Conservation (phyloP, 1,284 basidiomycete species). For the Tilletiaria anomala region DNA sequence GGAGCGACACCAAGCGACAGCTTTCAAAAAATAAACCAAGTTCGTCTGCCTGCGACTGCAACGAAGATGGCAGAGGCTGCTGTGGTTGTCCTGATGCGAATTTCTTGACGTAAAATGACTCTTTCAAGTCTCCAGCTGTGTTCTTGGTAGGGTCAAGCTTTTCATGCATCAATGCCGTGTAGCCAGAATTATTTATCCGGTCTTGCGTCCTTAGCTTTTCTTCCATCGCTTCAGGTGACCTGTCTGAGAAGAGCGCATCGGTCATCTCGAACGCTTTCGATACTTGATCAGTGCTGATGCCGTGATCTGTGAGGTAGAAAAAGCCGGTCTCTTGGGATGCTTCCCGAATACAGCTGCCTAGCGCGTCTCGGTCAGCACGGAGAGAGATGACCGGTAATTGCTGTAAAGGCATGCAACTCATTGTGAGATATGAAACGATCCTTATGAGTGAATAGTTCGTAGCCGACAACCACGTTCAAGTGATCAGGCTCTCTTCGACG, state of each 20-base stretch:
- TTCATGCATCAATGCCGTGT: slow-evolving; percentile 6
- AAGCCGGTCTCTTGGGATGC: slow-evolving; percentile 9
- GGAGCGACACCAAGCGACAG: slow-evolving; percentile 13
- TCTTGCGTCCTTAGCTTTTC: slow-evolving; percentile 5
- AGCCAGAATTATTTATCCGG: slow-evolving; percentile 13
- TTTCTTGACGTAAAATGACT: slow-evolving; percentile 23
- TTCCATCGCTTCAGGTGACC: slow-evolving; percentile 4
- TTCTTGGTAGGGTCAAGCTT: slow-evolving; percentile 9
- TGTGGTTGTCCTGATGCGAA: too few relatives aligned
- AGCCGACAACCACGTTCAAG: too few relatives aligned
- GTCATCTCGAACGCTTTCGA: slow-evolving; percentile 12
- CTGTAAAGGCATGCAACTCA: too few relatives aligned
- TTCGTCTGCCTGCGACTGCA: slow-evolving; percentile 4
- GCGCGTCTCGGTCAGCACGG: neutral
- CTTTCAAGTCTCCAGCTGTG: slow-evolving; percentile 22
- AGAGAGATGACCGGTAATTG: slow-evolving; percentile 3
- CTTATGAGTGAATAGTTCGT: too few relatives aligned
- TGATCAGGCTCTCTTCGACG: too few relatives aligned
- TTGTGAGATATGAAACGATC: too few relatives aligned
- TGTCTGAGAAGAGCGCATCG: slow-evolving; percentile 11
- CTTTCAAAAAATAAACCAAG: slow-evolving; percentile 12
- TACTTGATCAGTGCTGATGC: slow-evolving; percentile 11
- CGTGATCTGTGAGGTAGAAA: slow-evolving; percentile 25
- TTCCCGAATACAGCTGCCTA: neutral
- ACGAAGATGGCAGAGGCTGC: slow-evolving; percentile 11